Evolutionary conservation across 192 early-diverging fungal species (phyloP).

Genomic region (Coemansia sp.): DNA sequence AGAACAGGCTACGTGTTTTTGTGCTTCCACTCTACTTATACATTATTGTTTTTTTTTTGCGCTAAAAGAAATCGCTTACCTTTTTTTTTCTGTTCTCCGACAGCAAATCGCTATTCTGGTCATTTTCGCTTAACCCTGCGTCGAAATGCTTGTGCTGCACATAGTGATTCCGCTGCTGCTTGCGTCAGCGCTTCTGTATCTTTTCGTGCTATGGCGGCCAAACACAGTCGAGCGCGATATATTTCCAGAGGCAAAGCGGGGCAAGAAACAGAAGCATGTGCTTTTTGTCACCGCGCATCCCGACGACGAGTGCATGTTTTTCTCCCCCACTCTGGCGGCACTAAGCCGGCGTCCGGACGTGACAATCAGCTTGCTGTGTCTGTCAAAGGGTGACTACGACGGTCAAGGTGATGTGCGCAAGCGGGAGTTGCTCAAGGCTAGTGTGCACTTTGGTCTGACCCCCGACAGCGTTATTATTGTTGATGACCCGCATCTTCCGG

Average conservation of each 20-base stretch:
- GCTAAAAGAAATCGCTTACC: too few relatives aligned
- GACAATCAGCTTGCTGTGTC: conserved; percentile 74
- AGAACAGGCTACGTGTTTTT: too few relatives aligned
- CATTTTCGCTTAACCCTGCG: too few relatives aligned
- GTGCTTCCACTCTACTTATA: too few relatives aligned
- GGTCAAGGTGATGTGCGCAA: conserved; percentile 47
- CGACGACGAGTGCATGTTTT: conserved; percentile 99
- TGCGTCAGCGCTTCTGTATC: conserved; percentile 25
- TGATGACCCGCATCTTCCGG: conserved; percentile 60
- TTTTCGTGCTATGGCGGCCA: conserved; percentile 33
- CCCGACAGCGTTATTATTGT: conserved; percentile 55
- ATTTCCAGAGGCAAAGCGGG: conserved; percentile 35
- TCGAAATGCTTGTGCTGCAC: conserved; percentile 41
- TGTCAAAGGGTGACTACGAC: conserved; percentile 73
- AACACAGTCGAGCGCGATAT: conserved; percentile 33
- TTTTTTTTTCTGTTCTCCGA: too few relatives aligned
- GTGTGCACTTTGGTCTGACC: conserved; percentile 42
- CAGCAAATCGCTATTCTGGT: too few relatives aligned
- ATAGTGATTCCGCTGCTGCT: conserved; percentile 37
- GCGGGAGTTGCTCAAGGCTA: conserved; percentile 45
- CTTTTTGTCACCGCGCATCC: conserved; percentile 87
- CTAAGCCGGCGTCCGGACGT: conserved; percentile 56
- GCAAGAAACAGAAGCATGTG: conserved; percentile 44
- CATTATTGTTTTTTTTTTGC: too few relatives aligned
- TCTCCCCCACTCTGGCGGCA: conserved; percentile 73